These are phyloP conservation scores for Neopestalotiopsis clavispora DNA, from an alignment of 2,329 filamentous ascomycete genomes.

Conservation along the genomic window DNA sequence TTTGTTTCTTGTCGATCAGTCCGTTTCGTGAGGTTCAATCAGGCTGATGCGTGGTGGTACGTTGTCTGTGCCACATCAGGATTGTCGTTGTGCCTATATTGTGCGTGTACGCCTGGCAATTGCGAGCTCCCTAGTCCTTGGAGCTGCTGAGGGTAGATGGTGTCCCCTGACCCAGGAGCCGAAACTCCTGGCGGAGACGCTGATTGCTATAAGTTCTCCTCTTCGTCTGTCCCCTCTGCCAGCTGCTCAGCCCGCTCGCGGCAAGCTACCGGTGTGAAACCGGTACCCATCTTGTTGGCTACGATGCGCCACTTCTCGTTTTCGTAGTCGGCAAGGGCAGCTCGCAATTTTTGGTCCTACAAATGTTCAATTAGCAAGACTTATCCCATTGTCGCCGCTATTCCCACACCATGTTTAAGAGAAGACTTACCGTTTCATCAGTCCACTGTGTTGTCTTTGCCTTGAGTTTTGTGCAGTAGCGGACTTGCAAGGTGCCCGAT, in stretches of 20 bases:
- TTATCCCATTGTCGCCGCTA: not conserved
- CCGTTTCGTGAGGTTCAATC: not conserved
- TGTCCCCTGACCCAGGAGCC: constrained; percentile 52
- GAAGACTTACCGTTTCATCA: constrained; percentile 80
- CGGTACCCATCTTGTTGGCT: constrained; percentile 86
- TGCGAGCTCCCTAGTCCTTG: constrained; percentile 33
- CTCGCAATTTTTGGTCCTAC: constrained; percentile 78
- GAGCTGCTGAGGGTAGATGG: constrained; percentile 48
- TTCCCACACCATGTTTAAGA: not conserved
- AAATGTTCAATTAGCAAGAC: not conserved
- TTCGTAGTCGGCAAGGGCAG: constrained; percentile 82
- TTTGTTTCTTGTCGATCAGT: not conserved
- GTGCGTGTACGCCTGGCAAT: constrained; percentile 3
- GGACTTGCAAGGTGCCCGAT: constrained; percentile 88
- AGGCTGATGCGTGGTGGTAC: constrained; percentile 7
- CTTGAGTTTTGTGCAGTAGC: constrained; percentile 94
- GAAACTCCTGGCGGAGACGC: constrained; percentile 55
- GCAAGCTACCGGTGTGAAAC: constrained; percentile 86
- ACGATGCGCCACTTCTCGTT: constrained; percentile 93
- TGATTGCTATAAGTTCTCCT: constrained; percentile 58
- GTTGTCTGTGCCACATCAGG: constrained; percentile 9
- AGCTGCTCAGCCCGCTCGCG: constrained; percentile 78
- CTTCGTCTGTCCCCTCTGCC: constrained; percentile 41
- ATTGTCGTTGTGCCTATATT: constrained; percentile 15
- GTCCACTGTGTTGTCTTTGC: constrained; percentile 94